phyloP scores from a whole-genome alignment of 2,329 filamentous ascomycete species.

The Plenodomus biglobosus region DNA sequence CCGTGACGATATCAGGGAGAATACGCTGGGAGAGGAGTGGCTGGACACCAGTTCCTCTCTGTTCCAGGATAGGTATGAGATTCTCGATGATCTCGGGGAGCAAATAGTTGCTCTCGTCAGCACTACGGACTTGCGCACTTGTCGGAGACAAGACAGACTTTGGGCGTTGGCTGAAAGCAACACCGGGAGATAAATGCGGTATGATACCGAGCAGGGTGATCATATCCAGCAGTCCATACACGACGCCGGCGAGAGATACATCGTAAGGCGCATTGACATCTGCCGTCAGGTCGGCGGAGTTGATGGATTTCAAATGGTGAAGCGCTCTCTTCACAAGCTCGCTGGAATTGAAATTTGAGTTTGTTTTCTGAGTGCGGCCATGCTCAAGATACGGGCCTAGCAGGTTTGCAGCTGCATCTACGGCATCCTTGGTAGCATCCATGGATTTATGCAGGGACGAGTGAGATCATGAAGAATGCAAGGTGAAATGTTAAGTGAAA shows the following conservation, averaged over 20 bases:
- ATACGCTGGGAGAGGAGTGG: slow-evolving; percentile 41
- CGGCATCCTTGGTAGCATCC: slow-evolving; percentile 34
- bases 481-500: not conserved
- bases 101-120: not conserved
- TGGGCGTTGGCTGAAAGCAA: slow-evolving; percentile 38
- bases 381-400: slow-evolving; percentile 34
- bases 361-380: slow-evolving; percentile 6
- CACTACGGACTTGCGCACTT: not conserved
- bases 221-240: slow-evolving; percentile 45
- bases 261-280: slow-evolving; percentile 43
- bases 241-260: slow-evolving; percentile 40
- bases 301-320: slow-evolving; percentile 36
- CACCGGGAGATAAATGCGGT: slow-evolving; percentile 37
- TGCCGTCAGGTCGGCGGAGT: slow-evolving; percentile 34
- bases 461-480: not conserved
- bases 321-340: slow-evolving; percentile 33
- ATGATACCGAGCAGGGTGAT: slow-evolving; percentile 38
- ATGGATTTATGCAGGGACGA: slow-evolving; percentile 12
- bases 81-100: slow-evolving; percentile 18
- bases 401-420: slow-evolving; percentile 39
- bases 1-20: slow-evolving; percentile 41
- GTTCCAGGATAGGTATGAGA: slow-evolving; percentile 30
- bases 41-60: slow-evolving; percentile 36
- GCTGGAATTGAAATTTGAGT: slow-evolving; percentile 7
- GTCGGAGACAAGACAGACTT: slow-evolving; percentile 24